These are phyloP conservation scores for Phytophthora boehmeriae DNA, from an alignment of 352 stramenopile genomes.

Conservation along the genomic window DNA sequence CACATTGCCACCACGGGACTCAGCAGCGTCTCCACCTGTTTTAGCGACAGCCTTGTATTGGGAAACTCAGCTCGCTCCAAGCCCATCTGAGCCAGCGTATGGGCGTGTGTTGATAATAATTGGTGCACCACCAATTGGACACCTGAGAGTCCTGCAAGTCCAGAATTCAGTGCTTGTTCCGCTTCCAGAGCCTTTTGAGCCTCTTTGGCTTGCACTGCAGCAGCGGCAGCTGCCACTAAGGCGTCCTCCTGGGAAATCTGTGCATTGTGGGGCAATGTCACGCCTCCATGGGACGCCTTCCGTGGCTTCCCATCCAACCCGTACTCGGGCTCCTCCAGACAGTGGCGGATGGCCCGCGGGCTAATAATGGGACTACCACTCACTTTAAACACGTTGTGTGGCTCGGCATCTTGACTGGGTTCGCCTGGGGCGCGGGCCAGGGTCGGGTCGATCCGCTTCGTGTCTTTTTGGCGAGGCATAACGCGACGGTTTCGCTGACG, in stretches of 20 bases:
- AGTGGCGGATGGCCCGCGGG: constrained; percentile 70
- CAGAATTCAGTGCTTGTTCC: constrained; percentile 44
- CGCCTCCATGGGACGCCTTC: constrained; percentile 32
- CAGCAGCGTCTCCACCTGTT: constrained; percentile 73
- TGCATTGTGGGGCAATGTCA: constrained; percentile 17
- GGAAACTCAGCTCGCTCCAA: constrained; percentile 61
- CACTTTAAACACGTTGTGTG: constrained; percentile 59
- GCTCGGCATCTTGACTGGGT: constrained; percentile 31
- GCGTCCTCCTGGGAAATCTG: constrained; percentile 27
- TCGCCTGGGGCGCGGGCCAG: constrained; percentile 29
- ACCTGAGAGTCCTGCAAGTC: constrained; percentile 57
- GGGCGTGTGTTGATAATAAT: constrained; percentile 66
- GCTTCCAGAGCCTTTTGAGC: constrained; percentile 41
- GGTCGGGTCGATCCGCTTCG: constrained; percentile 53
- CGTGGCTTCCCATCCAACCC: constrained; percentile 49
- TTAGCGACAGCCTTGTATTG: constrained; percentile 74
- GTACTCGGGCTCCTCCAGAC: constrained; percentile 59
- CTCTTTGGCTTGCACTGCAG: constrained; percentile 44
- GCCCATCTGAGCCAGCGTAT: constrained; percentile 55
- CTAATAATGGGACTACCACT: constrained; percentile 72
- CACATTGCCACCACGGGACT: constrained; percentile 62
- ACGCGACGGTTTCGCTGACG: constrained; percentile 10
- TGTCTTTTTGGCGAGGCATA: constrained; percentile 66
- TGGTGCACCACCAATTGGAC: constrained; percentile 77
- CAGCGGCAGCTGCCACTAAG: constrained; percentile 25